phyloP scores from a whole-genome alignment of 371 early-diverging fungal species.

The Mortierella sp. region DNA sequence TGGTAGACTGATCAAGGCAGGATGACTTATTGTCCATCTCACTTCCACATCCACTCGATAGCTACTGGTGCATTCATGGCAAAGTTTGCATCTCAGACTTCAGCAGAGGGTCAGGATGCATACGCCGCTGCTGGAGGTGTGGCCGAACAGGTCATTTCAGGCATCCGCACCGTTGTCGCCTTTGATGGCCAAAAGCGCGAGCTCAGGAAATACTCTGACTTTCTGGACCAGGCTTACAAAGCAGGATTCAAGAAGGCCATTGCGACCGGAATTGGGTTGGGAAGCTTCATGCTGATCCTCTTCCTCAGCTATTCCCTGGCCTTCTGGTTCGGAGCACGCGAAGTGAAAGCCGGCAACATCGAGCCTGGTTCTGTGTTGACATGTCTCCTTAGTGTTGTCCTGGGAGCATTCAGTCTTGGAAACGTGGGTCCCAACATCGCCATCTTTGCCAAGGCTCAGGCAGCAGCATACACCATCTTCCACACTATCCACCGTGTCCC shows the following conservation, averaged over 20 bases:
- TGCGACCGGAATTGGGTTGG: conserved; percentile 66
- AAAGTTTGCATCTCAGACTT: conserved; percentile 68
- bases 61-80: no score
- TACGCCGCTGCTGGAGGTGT: conserved; percentile 84
- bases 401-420: conserved; percentile 58
- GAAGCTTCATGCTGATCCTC: conserved; percentile 72
- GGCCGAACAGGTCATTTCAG: conserved; percentile 86
- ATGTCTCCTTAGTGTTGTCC: conserved; percentile 75
- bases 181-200: conserved; percentile 83
- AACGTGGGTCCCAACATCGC: conserved; percentile 68
- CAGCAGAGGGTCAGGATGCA: conserved; percentile 55
- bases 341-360: conserved; percentile 62
- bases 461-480: conserved; percentile 77
- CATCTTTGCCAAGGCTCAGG: conserved; percentile 71
- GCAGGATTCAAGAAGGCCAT: conserved; percentile 58
- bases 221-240: conserved; percentile 64
- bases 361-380: conserved; percentile 63
- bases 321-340: conserved; percentile 82
- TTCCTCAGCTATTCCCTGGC: conserved; percentile 78
- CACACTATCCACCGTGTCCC: conserved; percentile 80
- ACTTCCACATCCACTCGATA: no score
- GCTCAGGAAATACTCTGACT: conserved; percentile 64
- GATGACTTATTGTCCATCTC: no score
- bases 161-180: conserved; percentile 88
- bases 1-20: no score